Conservation (phyloP, 2,329 filamentous ascomycete species). For the Phialophora tarda region DNA sequence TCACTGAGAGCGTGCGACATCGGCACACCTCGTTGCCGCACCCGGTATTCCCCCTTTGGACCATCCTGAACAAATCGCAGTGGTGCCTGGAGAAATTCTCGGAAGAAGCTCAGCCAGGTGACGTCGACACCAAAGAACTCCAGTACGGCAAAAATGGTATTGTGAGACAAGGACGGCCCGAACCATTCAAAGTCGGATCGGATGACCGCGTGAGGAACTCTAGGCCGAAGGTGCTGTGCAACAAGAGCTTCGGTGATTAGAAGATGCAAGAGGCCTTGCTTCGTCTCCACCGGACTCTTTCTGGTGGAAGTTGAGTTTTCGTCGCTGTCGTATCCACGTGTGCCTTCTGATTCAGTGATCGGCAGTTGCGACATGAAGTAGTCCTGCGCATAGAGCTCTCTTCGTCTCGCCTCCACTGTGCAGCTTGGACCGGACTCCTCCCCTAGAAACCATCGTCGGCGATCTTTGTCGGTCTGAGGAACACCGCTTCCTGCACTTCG, state of each 20-base stretch:
- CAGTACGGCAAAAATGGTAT: slow-evolving; percentile 63
- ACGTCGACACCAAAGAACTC: slow-evolving; percentile 64
- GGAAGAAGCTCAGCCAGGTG: slow-evolving; percentile 65
- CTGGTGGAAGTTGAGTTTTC: slow-evolving; percentile 33
- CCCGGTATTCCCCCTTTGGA: slow-evolving; percentile 49
- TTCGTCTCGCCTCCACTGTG: slow-evolving; percentile 45
- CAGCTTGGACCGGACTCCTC: slow-evolving; percentile 29
- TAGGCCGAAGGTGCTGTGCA: slow-evolving; percentile 41
- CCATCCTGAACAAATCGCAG: slow-evolving; percentile 64
- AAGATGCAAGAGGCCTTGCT: slow-evolving; percentile 63
- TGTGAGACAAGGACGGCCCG: slow-evolving; percentile 63
- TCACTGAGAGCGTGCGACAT: slow-evolving; percentile 65
- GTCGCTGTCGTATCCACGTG: slow-evolving; percentile 50
- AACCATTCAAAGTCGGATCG: slow-evolving; percentile 66
- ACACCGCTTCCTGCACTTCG: slow-evolving; percentile 44
- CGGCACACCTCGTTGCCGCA: slow-evolving; percentile 63
- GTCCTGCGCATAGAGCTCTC: slow-evolving; percentile 48
- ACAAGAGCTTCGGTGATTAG: slow-evolving; percentile 62
- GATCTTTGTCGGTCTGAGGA: slow-evolving; percentile 48
- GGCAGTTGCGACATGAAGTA: slow-evolving; percentile 66
- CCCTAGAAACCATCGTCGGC: slow-evolving; percentile 55
- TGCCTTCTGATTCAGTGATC: slow-evolving; percentile 46
- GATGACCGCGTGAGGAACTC: slow-evolving; percentile 49
- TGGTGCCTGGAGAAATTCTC: slow-evolving; percentile 63
- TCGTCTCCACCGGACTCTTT: slow-evolving; percentile 56